Base-by-base conservation (phyloP, 2,329 filamentous ascomycete genomes). In the Hyphodiscus sp. region DNA sequence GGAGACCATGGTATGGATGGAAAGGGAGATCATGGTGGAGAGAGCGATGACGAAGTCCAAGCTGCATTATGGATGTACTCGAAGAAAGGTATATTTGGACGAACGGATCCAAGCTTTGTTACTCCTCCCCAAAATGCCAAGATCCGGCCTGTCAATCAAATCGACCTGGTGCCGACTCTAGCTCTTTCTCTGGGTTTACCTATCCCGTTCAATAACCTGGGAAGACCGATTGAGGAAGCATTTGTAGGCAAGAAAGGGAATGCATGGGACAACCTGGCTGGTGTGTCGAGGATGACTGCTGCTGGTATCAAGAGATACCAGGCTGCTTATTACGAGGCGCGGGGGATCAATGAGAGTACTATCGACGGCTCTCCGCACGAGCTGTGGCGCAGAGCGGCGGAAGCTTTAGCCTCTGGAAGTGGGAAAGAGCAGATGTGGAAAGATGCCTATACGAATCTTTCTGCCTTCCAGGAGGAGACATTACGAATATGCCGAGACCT, bases 11-110 rank as follows among this genome's bases (percentile, higher is more conserved):
- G 94, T 11, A 99, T 99, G 94, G 94, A 99, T 69, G 76, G 81
- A 56, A 97, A 99, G 73, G 94, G 94, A 18, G 94, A 99, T 61
- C 94, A 99, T 67, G 94, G 94, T n/a, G 94, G 94, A 51, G 94
- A 99, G 74, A 96, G 92, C 30, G 89, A 96, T 62, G 91, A 97
- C 59, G 94, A 99, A 69, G 82, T 99, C 7, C 85, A 99, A 70
- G 91, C 94, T 52, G 91, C 94, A 1, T 71, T 99, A 46, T 99
- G 94, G 92, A 95, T 99, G 91, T 99, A 97, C 69, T 95, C 94
- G 1, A 95, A 91, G 70, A 85, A 82, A 62, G 83, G 84, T 0
- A 70, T 89, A 10, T 99, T 99, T 69, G 94, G 94, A 16, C 84
- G 91, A 41, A 87, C 82, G 1, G 76, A 81, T 47, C 73, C 81